Conservation (phyloP, 2,329 filamentous ascomycete species). For the Calonectria pseudoturangicola region DNA sequence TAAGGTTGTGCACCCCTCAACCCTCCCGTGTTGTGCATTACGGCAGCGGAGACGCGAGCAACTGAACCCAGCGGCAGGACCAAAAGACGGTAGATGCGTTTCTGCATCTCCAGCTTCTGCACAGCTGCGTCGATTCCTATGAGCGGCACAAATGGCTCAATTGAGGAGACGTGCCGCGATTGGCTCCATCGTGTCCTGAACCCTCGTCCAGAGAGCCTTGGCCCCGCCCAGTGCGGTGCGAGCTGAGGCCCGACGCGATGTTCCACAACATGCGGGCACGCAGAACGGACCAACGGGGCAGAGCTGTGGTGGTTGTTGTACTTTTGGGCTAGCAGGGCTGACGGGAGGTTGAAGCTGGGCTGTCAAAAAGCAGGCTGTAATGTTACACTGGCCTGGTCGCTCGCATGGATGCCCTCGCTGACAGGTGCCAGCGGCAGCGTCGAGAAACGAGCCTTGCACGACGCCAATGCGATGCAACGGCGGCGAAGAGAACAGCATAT, state of each 20-base stretch:
- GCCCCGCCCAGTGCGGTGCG: slow-evolving; percentile 25
- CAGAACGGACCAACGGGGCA: background rate
- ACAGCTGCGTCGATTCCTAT: slow-evolving; percentile 21
- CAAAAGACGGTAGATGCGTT: background rate
- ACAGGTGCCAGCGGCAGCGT: slow-evolving; percentile 17
- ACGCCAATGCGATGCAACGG: slow-evolving; percentile 19
- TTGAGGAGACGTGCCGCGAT: background rate
- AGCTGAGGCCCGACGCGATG: slow-evolving; percentile 37
- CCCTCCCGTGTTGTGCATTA: slow-evolving; percentile 15
- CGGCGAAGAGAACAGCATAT: slow-evolving; percentile 17
- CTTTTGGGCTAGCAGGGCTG: slow-evolving; percentile 14
- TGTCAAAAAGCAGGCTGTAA: slow-evolving; percentile 24
- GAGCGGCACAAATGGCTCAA: slow-evolving; percentile 38
- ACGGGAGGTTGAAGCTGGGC: slow-evolving; percentile 16
- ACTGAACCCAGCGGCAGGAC: background rate
- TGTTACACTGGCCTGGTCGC: slow-evolving; percentile 23
- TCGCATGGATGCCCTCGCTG: slow-evolving; percentile 26
- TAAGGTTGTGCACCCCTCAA: slow-evolving; percentile 33
- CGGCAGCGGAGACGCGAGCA: slow-evolving; percentile 1
- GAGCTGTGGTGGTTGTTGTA: background rate
- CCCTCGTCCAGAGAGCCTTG: background rate
- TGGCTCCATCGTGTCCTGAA: slow-evolving; percentile 10
- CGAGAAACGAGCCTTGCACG: slow-evolving; percentile 20
- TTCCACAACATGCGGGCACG: slow-evolving; percentile 35
- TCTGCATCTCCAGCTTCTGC: slow-evolving; percentile 24